Percentiles rank a stretch among this genome's conserved stretches.
Conservation (phyloP, 768 basidiomycete genomes). For the Russula compacta region DNA sequence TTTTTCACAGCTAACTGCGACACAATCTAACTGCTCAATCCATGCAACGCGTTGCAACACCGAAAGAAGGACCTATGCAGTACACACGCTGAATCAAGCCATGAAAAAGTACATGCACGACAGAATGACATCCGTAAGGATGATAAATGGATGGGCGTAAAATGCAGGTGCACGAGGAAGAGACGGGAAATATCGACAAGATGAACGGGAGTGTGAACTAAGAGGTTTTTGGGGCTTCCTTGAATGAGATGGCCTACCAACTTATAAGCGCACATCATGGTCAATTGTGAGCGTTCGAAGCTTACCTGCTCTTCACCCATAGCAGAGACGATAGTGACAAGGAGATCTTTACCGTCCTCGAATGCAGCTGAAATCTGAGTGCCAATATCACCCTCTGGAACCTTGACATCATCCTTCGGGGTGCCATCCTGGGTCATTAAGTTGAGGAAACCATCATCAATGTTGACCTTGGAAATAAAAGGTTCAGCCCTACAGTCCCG, state of each 20-base stretch:
- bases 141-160: conserved; percentile 17
- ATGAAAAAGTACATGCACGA: conserved; percentile 22
- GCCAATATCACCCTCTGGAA: conserved; percentile 84
- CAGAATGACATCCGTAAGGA: conserved; percentile 18
- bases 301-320: conserved; percentile 86
- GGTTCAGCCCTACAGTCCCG: background rate
- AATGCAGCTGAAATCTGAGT: conserved; percentile 58
- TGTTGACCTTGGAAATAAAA: conserved; percentile 49
- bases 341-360: conserved; percentile 79
- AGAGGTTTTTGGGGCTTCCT: conserved; percentile 75
- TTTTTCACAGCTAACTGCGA: conserved; percentile 16
- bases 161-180: conserved; percentile 14
- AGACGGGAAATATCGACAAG: conserved; percentile 11
- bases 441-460: conserved; percentile 94
- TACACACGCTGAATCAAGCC: conserved; percentile 21
- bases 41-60: conserved; percentile 14
- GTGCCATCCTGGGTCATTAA: conserved; percentile 75
- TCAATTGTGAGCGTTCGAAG: conserved; percentile 6
- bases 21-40: conserved; percentile 17
- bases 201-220: conserved; percentile 15
- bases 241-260: conserved; percentile 66
- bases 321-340: conserved; percentile 78
- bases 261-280: background rate
- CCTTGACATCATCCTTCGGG: conserved; percentile 88
- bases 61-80: conserved; percentile 18